Conservation (phyloP, 331 rosid genomes). For the Rhamnella rubrinervis region DNA sequence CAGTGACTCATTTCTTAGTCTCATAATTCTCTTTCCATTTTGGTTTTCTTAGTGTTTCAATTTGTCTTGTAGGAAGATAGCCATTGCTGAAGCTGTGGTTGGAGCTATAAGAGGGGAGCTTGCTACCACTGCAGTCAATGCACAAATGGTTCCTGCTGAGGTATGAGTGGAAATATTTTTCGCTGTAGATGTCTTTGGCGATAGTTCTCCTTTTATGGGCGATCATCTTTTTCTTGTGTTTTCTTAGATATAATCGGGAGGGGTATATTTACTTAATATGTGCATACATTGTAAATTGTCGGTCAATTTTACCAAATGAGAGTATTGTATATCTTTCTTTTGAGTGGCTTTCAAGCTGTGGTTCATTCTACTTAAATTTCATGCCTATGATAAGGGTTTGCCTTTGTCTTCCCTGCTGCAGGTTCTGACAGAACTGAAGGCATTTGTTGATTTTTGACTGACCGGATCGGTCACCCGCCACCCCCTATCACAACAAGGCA, state of each 20-base stretch:
- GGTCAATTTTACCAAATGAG: no score
- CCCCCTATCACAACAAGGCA: no score
- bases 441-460: conserved; percentile 52
- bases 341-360: no score
- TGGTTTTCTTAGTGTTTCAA: conserved; percentile 19
- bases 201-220: no score
- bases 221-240: neutral
- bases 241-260: neutral
- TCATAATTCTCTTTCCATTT: neutral
- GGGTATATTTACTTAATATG: neutral
- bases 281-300: no score
- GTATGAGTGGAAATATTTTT: conserved; percentile 27
- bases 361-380: neutral
- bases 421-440: conserved; percentile 74
- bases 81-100: conserved; percentile 88
- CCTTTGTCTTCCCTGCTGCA: conserved; percentile 24
- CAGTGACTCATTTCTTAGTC: neutral
- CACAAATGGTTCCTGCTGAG: conserved; percentile 93
- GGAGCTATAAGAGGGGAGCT: conserved; percentile 86
- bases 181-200: neutral
- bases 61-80: conserved; percentile 74
- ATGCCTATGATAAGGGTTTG: neutral
- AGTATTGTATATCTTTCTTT: no score
- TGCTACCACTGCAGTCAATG: conserved; percentile 91
- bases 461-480: no score